Evolutionary conservation across 306 rosid species (phyloP), one percentile per base, ranked within the genome.

Genomic region (Fagus crenata): DNA sequence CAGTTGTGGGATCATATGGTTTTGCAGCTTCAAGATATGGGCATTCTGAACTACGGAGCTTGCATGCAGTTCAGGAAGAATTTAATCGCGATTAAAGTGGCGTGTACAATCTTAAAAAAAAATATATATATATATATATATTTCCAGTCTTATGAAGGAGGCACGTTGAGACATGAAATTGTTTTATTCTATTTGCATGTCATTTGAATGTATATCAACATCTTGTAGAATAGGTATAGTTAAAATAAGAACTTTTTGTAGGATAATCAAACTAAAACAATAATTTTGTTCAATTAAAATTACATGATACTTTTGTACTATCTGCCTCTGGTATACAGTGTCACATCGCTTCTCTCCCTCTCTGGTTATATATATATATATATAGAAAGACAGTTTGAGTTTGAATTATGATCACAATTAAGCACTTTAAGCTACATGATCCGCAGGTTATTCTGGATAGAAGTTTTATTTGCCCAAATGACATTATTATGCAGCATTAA

Each of bases 1-100:
- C 89, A 40, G 90, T 92, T 18, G 83, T 89, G 37, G 89, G 64
- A 8, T 87, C 88, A 6, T 89, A 89, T 80, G 77, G 40, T 36
- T 86, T 72, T 75, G 89, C 92, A 33, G 93, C 87, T 55, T 82
- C 91, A 71, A 92, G 85, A 88, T 89, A 78, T 54, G 90, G 88
- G 63, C 72, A 74, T 49, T 81, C 92, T 61, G 82, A 83, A 60
- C 28, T 36, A 64, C 61, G 43, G 75, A 84, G 80, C 42, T 74
- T 84, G 78, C 79, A 81, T 35, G 68, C 80, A 3, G 58, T 70
- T 67, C 90, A 81, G 55, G 77, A 67, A 80, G 85, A 46, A 77
- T 67, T 78, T 13, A 88, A 79, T 86, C 89, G 81, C 65, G 63
- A 88, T 39, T 89, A 75, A 88, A 68, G 71, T 51, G 49, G 77